Base-by-base conservation (phyloP, 1,139 yeast genomes). In the Nadsonia commutata region DNA sequence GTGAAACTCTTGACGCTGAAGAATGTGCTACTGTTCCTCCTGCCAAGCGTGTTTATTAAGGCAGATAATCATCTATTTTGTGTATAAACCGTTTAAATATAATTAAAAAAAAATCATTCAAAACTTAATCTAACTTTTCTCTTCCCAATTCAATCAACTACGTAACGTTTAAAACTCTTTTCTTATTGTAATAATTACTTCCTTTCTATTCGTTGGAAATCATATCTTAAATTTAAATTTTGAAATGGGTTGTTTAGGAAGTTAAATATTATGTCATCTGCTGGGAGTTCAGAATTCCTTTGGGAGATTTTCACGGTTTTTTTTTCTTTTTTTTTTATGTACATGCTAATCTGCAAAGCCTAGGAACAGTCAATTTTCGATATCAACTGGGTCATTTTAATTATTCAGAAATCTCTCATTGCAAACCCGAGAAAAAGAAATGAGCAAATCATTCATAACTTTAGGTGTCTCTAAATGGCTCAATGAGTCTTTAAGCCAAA, bases 21-120 rank as follows among this genome's bases (percentile, higher is more conserved):
- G 98, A 90, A 67, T 85, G 95, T 76, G 83, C 86, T 67, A 74
- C 95, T 45, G 96, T 90, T 51, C 97, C 97, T 53, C 97, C 97
- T 49, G 94, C 94, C 49, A 78, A 80, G 69, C 90, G 97, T 76
- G 88, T 86, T 52, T 88, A 88, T 65, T 83, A 75, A 59, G 40
- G 39, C 58, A 83, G 63, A 13, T 27, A 27, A 27, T 13, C 9
- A 27, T 27, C n/a, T 27, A 27, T 13, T 27, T 9, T 6, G n/a
- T 27, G 9, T 27, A 16, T 27, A 27, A 13, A 27, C 33, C 8
- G n/a, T 4, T 27, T 27, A 6, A 6, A 6, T 8, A 27, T 11
- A 27, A 27, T 4, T 6, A 27, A 6, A 11, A 27, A 27, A 6
- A 27, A 27, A 27, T 11, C 9, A 27, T n/a, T n/a, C n/a, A n/a